phyloP scores from a whole-genome alignment of 2,329 filamentous ascomycete genomes.

The Epichloe hybrida region DNA sequence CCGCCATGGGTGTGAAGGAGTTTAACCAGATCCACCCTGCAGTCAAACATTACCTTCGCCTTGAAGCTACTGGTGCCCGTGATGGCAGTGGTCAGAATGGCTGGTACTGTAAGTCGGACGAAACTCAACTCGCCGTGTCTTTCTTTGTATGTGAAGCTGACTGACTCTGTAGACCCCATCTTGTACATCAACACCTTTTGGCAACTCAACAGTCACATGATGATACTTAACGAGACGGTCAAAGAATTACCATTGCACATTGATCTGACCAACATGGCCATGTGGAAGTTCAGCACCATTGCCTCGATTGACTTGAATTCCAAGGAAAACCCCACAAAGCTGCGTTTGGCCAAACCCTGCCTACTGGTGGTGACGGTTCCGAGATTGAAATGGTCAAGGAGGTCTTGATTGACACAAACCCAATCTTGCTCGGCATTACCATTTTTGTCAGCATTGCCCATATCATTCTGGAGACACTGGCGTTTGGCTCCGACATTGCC shows the following conservation, averaged over 20 bases:
- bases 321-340: conserved; percentile 69
- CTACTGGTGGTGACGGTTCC: conserved; percentile 73
- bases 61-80: conserved; percentile 69
- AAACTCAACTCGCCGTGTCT: neutral
- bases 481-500: conserved; percentile 93
- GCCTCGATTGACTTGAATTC: conserved; percentile 76
- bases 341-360: conserved; percentile 55
- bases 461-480: conserved; percentile 88
- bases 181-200: conserved; percentile 94
- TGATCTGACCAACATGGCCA: conserved; percentile 64
- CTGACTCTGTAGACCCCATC: conserved; percentile 45
- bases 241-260: conserved; percentile 70
- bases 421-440: conserved; percentile 76
- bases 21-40: conserved; percentile 59
- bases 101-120: conserved; percentile 58
- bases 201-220: conserved; percentile 90
- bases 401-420: conserved; percentile 85
- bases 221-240: conserved; percentile 78
- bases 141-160: conserved; percentile 8
- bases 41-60: conserved; percentile 60
- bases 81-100: conserved; percentile 76
- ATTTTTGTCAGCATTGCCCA: conserved; percentile 75
- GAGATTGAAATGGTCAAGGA: conserved; percentile 98
- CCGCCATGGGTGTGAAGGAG: conserved; percentile 58
- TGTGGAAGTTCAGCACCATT: conserved; percentile 85